A percentile compares a stretch with the other conserved stretches of the same genome.
phyloP scores from a whole-genome alignment of 306 rosid species.

The Macrotyloma uniflorum region DNA sequence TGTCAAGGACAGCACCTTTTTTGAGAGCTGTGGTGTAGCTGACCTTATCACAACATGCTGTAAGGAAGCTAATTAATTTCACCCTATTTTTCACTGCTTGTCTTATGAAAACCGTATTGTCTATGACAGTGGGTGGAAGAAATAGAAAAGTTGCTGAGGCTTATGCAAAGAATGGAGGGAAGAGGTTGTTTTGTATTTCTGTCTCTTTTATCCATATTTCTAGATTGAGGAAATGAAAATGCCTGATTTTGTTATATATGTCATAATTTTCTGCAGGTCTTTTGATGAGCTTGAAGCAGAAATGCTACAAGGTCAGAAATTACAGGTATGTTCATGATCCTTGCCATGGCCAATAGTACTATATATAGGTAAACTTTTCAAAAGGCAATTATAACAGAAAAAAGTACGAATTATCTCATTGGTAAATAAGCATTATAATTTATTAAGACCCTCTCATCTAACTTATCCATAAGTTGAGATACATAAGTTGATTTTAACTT shows the following conservation, averaged over 20 bases:
- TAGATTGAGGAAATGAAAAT: not conserved
- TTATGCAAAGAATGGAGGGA: constrained; percentile 81
- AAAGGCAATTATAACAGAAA: not conserved
- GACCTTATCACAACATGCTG: constrained; percentile 98
- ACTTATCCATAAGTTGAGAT: not conserved
- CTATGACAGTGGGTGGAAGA: constrained; percentile 91
- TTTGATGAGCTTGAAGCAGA: constrained; percentile 94
- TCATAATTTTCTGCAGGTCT: constrained; percentile 57
- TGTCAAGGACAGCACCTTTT: constrained; percentile 90
- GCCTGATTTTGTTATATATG: not conserved
- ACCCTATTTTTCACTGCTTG: not conserved
- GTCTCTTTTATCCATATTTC: constrained; percentile 27
- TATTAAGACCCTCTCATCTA: not conserved
- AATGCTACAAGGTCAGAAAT: constrained; percentile 94
- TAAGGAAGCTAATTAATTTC: constrained; percentile 51
- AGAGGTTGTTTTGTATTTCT: constrained; percentile 55
- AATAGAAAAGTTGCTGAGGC: constrained; percentile 97
- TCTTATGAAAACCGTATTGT: constrained; percentile 29
- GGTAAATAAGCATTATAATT: not conserved
- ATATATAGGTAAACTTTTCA: not conserved
- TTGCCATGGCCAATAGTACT: not conserved
- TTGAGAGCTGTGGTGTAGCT: constrained; percentile 98
- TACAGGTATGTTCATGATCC: constrained; percentile 65
- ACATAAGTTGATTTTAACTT: not conserved
- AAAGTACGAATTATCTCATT: not conserved